Evolutionary conservation across 148 eudicot genomes (phyloP).

Genomic region (Salicornia ramosissima): DNA sequence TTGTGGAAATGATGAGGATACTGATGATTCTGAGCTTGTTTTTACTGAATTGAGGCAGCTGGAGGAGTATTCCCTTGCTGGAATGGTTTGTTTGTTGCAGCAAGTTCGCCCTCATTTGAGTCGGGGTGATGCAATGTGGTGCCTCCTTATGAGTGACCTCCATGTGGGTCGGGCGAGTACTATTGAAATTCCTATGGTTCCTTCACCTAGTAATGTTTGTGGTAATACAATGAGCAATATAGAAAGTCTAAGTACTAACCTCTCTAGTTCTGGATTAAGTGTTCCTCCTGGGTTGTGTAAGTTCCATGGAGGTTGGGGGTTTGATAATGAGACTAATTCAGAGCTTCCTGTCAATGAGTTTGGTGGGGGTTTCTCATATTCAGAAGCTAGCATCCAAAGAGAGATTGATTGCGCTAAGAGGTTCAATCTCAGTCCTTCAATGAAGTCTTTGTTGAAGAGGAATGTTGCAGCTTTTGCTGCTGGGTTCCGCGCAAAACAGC

Average conservation of each 20-base stretch:
- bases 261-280: slow-evolving; percentile 36
- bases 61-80: slow-evolving; percentile 83
- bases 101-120: slow-evolving; percentile 78
- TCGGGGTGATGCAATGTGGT: slow-evolving; percentile 98
- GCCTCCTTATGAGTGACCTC: slow-evolving; percentile 93
- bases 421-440: slow-evolving; percentile 82
- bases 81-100: slow-evolving; percentile 88
- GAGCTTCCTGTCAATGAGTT: slow-evolving; percentile 56
- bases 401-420: slow-evolving; percentile 91
- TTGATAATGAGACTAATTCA: slow-evolving; percentile 51
- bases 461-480: slow-evolving; percentile 94
- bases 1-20: slow-evolving; percentile 31
- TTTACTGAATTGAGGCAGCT: slow-evolving; percentile 78
- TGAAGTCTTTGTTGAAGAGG: slow-evolving; percentile 75
- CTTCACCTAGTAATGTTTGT: slow-evolving; percentile 36
- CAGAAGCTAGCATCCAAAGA: slow-evolving; percentile 47
- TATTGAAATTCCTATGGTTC: slow-evolving; percentile 73
- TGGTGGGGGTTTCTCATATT: slow-evolving; percentile 48
- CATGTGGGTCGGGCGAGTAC: slow-evolving; percentile 88
- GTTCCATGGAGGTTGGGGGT: slow-evolving; percentile 93
- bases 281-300: slow-evolving; percentile 60
- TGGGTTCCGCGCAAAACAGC: slow-evolving; percentile 62
- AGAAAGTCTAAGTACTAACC: slow-evolving; percentile 41
- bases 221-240: slow-evolving; percentile 26
- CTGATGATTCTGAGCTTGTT: slow-evolving; percentile 49